These are phyloP conservation scores for Tetrapisispora phaffii DNA, from an alignment of 805 yeast genomes.

Conservation along the genomic window DNA sequence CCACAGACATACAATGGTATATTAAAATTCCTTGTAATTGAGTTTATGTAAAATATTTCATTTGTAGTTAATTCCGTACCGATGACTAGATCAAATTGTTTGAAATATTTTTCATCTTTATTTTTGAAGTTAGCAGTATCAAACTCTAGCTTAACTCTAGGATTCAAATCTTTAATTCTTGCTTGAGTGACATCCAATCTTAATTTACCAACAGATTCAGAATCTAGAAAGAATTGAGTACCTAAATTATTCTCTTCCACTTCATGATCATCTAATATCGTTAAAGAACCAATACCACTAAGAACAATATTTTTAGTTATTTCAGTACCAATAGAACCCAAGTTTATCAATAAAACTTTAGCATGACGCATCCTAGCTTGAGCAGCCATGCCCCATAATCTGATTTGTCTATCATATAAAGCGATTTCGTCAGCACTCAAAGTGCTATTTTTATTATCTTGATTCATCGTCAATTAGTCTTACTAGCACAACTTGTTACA, in stretches of 20 bases:
- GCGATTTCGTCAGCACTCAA: slow-evolving; percentile 67
- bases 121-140: slow-evolving; percentile 27
- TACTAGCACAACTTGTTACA: too few relatives aligned
- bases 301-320: slow-evolving; percentile 73
- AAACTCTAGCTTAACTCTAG: slow-evolving; percentile 53
- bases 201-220: slow-evolving; percentile 42
- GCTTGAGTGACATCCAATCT: slow-evolving; percentile 47
- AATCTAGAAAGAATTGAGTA: slow-evolving; percentile 63
- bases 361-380: slow-evolving; percentile 70
- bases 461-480: background rate
- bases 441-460: slow-evolving; percentile 5
- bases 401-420: slow-evolving; percentile 84
- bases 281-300: slow-evolving; percentile 77
- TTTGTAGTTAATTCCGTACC: slow-evolving; percentile 51
- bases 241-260: slow-evolving; percentile 57
- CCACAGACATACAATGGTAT: slow-evolving; percentile 64
- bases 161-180: slow-evolving; percentile 65
- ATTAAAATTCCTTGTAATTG: slow-evolving; percentile 41
- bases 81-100: slow-evolving; percentile 57
- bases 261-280: slow-evolving; percentile 50
- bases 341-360: slow-evolving; percentile 54
- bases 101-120: slow-evolving; percentile 33
- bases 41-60: slow-evolving; percentile 42
- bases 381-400: slow-evolving; percentile 94
- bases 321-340: slow-evolving; percentile 76